These are phyloP conservation scores for Rhodotorula paludigena DNA, from an alignment of 768 basidiomycete genomes.

Conservation along the genomic window DNA sequence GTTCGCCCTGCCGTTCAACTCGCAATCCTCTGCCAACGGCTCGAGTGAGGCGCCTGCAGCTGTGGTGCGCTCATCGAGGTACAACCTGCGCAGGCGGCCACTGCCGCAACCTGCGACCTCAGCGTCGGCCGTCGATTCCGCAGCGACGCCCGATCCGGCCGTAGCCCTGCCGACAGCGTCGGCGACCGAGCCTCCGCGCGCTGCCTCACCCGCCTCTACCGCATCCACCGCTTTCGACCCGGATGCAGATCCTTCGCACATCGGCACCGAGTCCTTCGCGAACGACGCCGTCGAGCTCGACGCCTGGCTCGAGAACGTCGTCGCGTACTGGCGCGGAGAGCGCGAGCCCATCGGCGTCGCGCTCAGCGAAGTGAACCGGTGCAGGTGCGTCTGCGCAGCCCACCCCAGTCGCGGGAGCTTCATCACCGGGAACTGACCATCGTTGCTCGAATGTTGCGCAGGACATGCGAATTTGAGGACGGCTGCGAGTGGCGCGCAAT, in stretches of 20 bases:
- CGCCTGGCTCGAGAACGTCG: conserved; percentile 54
- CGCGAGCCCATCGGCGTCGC: conserved; percentile 68
- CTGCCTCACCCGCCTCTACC: background rate
- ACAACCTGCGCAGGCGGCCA: conserved; percentile 5
- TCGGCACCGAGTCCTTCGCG: conserved; percentile 62
- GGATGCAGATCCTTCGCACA: conserved; percentile 48
- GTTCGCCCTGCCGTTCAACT: conserved; percentile 12
- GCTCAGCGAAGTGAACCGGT: conserved; percentile 51
- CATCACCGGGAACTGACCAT: conserved; percentile 53
- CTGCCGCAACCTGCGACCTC: background rate
- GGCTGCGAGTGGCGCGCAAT: conserved; percentile 73
- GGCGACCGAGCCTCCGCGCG: background rate
- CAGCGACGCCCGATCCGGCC: background rate
- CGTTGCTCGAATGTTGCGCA: conserved; percentile 39
- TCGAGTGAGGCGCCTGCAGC: too few relatives aligned
- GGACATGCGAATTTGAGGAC: conserved; percentile 66
- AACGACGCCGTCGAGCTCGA: conserved; percentile 58
- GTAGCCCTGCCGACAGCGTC: background rate
- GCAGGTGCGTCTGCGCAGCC: conserved; percentile 64
- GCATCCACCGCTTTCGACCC: background rate
- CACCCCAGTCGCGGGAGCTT: too few relatives aligned
- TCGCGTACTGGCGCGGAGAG: conserved; percentile 71
- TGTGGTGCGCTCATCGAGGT: background rate
- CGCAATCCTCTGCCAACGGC: too few relatives aligned
- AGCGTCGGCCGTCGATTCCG: conserved; percentile 18